Conservation (phyloP, 306 rosid species). For the Cicer arietinum region DNA sequence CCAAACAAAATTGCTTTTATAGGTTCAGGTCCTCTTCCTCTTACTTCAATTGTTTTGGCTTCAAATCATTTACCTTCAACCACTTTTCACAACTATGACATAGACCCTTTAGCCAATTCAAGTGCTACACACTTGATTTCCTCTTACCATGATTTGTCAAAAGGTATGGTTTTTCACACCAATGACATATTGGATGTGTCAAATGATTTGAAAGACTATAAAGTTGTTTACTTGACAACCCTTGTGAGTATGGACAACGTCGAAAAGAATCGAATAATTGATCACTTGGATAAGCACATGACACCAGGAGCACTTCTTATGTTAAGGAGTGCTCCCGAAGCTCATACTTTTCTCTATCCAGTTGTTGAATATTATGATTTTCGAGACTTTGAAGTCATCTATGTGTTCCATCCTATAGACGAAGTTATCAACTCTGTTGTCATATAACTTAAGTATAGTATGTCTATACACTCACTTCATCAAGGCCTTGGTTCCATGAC, state of each 20-base stretch:
- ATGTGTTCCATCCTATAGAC: conserved; percentile 79
- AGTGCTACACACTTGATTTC: conserved; percentile 60
- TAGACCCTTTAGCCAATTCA: conserved; percentile 72
- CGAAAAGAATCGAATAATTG: conserved; percentile 58
- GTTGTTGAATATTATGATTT: conserved; percentile 72
- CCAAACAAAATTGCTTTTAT: conserved; percentile 68
- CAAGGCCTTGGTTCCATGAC: conserved; percentile 47
- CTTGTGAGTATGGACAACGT: conserved; percentile 83
- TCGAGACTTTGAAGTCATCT: conserved; percentile 73
- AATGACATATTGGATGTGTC: conserved; percentile 66
- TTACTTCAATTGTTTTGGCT: conserved; percentile 83
- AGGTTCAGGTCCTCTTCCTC: conserved; percentile 95
- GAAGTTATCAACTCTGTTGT: conserved; percentile 84
- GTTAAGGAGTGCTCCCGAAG: conserved; percentile 91
- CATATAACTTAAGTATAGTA: conserved; percentile 61
- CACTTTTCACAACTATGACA: conserved; percentile 75
- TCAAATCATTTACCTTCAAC: conserved; percentile 65
- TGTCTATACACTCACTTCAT: conserved; percentile 46
- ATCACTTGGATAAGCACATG: conserved; percentile 72
- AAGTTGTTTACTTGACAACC: conserved; percentile 84
- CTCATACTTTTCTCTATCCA: conserved; percentile 87
- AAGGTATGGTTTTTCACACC: conserved; percentile 72
- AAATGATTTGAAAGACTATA: conserved; percentile 54
- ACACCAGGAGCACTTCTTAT: conserved; percentile 71
- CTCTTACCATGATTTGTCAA: conserved; percentile 64